Percentiles rank a stretch among this genome's conserved stretches.
Evolutionary conservation across 495 filamentous ascomycete species (phyloP).

Genomic region (Copromyces sp.): DNA sequence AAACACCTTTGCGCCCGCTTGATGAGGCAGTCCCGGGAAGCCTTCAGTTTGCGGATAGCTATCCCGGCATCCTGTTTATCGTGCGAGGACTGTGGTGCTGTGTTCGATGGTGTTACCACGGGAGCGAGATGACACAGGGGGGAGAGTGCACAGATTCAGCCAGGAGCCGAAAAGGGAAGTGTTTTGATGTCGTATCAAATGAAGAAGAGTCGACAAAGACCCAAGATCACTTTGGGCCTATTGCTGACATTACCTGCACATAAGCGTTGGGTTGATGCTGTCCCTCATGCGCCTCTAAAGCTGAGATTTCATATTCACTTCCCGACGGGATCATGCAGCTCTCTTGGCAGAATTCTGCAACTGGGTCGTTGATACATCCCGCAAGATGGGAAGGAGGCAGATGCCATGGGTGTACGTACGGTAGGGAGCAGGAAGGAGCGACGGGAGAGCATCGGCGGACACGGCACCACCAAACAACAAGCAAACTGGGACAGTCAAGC

Average conservation of each 20-base stretch:
- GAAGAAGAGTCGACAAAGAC: neutral
- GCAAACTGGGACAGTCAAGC: neutral
- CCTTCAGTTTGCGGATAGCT: neutral
- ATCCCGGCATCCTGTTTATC: neutral
- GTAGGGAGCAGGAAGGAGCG: neutral
- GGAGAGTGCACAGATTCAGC: neutral
- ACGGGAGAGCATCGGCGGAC: neutral
- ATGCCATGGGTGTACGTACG: neutral
- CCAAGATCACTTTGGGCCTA: neutral
- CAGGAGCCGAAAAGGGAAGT: neutral
- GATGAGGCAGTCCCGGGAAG: neutral
- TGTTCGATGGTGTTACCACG: constrained; percentile 8
- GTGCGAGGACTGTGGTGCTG: neutral
- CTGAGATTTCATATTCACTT: neutral
- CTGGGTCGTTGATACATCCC: neutral
- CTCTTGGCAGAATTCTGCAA: neutral
- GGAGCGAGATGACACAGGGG: constrained; percentile 4
- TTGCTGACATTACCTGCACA: neutral
- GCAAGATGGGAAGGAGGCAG: neutral
- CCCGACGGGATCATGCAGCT: neutral
- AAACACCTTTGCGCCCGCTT: neutral
- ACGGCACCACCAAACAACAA: neutral
- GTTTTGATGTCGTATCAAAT: neutral
- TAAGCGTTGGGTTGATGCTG: neutral
- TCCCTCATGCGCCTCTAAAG: neutral